Percentiles rank a stretch among this genome's conserved stretches.
Conservation (phyloP, 2,329 filamentous ascomycete species). For the Cytospora piceae region DNA sequence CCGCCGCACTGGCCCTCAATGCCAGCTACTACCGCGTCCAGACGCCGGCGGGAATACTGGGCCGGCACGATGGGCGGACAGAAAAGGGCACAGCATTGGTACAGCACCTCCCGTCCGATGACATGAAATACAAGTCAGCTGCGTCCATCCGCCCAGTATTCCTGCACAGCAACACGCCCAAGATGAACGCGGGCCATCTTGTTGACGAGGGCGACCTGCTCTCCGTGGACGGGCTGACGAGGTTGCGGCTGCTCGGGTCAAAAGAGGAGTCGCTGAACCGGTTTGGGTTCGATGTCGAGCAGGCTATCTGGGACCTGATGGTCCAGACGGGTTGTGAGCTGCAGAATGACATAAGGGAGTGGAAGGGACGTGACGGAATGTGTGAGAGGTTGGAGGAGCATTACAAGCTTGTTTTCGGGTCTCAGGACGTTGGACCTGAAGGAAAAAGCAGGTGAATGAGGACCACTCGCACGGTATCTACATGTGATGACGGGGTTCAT, state of each 20-base stretch:
- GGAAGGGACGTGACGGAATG: conserved; percentile 31
- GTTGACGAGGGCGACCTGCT: conserved; percentile 32
- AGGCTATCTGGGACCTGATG: conserved; percentile 40
- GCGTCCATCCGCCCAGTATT: conserved; percentile 37
- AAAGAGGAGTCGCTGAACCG: conserved; percentile 33
- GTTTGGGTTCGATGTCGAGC: conserved; percentile 42
- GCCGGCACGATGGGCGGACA: conserved; percentile 38
- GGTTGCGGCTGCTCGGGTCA: conserved; percentile 38
- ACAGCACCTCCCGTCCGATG: conserved; percentile 39
- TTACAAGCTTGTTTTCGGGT: conserved; percentile 47
- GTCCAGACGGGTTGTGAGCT: conserved; percentile 37
- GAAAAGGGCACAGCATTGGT: conserved; percentile 37
- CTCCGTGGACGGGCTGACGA: conserved; percentile 31
- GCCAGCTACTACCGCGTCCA: conserved; percentile 46
- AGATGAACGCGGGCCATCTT: conserved; percentile 40
- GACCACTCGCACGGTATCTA: neutral
- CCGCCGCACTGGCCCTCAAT: conserved; percentile 47
- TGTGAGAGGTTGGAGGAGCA: conserved; percentile 43
- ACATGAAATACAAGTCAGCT: conserved; percentile 32
- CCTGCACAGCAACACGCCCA: conserved; percentile 44
- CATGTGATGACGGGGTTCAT: neutral
- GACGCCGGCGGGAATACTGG: conserved; percentile 39
- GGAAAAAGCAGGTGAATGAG: neutral
- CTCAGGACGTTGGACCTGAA: neutral
- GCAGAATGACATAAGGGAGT: conserved; percentile 31